Percentiles rank a stretch among this genome's conserved stretches.
Evolutionary conservation across 805 yeast genomes (phyloP).

Genomic region (Barnettozyma siamensis): DNA sequence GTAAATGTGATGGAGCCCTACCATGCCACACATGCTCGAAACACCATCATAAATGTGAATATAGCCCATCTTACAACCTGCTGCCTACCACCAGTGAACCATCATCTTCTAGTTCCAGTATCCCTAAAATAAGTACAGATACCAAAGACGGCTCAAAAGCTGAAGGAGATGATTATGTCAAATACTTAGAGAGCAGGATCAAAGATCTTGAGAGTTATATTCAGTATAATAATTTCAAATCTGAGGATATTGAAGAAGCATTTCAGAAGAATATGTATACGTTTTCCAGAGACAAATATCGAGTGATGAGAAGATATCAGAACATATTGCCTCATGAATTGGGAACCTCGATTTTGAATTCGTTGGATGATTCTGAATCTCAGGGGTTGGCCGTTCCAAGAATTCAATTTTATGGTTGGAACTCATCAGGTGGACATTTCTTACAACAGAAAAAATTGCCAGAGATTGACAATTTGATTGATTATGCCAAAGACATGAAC

Average conservation of each 20-base stretch:
- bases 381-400: conserved; percentile 41
- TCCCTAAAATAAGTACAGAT: not conserved
- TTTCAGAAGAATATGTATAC: conserved; percentile 22
- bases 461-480: conserved; percentile 16
- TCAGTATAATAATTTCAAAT: not conserved
- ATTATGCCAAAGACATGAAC: conserved; percentile 18
- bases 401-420: conserved; percentile 61
- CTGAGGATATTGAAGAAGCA: conserved; percentile 12
- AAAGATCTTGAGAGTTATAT: conserved; percentile 32
- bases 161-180: too few relatives aligned
- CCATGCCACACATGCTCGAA: conserved; percentile 44
- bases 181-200: conserved; percentile 36
- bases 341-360: conserved; percentile 29
- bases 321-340: conserved; percentile 35
- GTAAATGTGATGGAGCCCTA: conserved; percentile 48
- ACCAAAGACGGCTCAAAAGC: too few relatives aligned
- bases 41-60: conserved; percentile 12
- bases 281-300: conserved; percentile 37
- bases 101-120: not conserved
- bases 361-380: conserved; percentile 29
- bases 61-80: not conserved
- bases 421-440: conserved; percentile 54
- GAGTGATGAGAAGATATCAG: conserved; percentile 43
- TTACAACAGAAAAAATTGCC: conserved; percentile 32
- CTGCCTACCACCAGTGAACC: not conserved